Base-by-base conservation (phyloP, 257 asterid species). In the Salvia rosmarinus region DNA sequence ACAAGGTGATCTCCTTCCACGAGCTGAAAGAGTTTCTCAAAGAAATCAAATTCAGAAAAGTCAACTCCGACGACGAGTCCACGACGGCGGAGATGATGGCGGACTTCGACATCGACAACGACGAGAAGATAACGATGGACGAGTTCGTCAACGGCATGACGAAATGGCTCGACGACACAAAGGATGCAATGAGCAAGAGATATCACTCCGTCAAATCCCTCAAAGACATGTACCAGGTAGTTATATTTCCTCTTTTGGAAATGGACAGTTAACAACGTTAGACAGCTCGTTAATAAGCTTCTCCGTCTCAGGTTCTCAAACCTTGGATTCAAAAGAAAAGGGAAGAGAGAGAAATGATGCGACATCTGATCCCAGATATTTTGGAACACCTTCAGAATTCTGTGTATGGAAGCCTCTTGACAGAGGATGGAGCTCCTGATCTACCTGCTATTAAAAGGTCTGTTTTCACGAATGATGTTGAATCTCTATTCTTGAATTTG, bases 281-380 rank as follows among this genome's bases (percentile, higher is more conserved):
- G n/a, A n/a, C n/a, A n/a, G n/a, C n/a, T n/a, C n/a, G n/a, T n/a
- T n/a, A n/a, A n/a, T n/a, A n/a, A n/a, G n/a, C n/a, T n/a, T n/a
- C n/a, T n/a, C n/a, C n/a, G n/a, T n/a, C n/a, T n/a, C n/a, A n/a
- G n/a, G n/a, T n/a, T 63, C 88, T 89, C 55, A 64, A 72, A 42
- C 83, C 95, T 1, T 89, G 86, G 87, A 68, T 86, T n/a, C 76
- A 80, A 65, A 86, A 83, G 92, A 84, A 84, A 65, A 75, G 82
- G 73, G 88, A 87, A 60, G 95, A 85, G 69, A 85, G 83, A 0
- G 85, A 84, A 62, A 78, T 64, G 78, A 82, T 81, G 86, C 85
- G 62, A 44, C 78, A 46, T 82, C 62, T 88, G 3, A 67, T 88
- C 34, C 81, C 89, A 9, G 79, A 77, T 34, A 69, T 86, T 16